phyloP scores from a whole-genome alignment of 352 stramenopile genomes.

The Globisporangium uncinulatum region DNA sequence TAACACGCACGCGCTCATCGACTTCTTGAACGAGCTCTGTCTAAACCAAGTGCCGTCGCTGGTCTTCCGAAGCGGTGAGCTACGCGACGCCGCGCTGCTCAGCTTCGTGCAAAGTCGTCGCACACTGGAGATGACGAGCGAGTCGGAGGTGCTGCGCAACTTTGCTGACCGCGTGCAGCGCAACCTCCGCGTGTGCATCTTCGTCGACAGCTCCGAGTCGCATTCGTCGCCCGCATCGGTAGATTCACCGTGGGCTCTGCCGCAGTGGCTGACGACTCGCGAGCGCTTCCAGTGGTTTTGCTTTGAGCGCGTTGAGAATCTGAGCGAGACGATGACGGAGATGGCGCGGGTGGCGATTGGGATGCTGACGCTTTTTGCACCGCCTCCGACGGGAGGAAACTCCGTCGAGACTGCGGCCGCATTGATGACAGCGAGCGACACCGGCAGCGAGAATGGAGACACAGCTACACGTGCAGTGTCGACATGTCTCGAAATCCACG shows the following conservation, averaged over 20 bases:
- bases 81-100: constrained; percentile 27
- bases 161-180: constrained; percentile 24
- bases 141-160: constrained; percentile 22
- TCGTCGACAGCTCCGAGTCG: constrained; percentile 4
- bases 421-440: background rate
- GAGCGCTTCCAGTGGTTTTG: constrained; percentile 13
- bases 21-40: constrained; percentile 29
- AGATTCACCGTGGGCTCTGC: background rate
- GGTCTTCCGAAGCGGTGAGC: constrained; percentile 20
- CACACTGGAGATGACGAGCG: constrained; percentile 26
- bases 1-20: constrained; percentile 9
- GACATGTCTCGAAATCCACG: constrained; percentile 5
- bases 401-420: background rate
- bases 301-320: background rate
- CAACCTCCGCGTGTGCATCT: constrained; percentile 44
- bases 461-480: background rate
- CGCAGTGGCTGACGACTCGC: constrained; percentile 7
- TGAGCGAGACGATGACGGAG: constrained; percentile 6
- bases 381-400: background rate
- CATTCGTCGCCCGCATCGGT: too few species aligned
- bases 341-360: constrained; percentile 1
- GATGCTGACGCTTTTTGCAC: background rate
- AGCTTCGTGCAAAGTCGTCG: constrained; percentile 30
- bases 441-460: background rate
- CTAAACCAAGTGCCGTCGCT: constrained; percentile 28